phyloP scores from a whole-genome alignment of 202 grass and related monocot species.

The Bolboschoenoplectus hybrid region DNA sequence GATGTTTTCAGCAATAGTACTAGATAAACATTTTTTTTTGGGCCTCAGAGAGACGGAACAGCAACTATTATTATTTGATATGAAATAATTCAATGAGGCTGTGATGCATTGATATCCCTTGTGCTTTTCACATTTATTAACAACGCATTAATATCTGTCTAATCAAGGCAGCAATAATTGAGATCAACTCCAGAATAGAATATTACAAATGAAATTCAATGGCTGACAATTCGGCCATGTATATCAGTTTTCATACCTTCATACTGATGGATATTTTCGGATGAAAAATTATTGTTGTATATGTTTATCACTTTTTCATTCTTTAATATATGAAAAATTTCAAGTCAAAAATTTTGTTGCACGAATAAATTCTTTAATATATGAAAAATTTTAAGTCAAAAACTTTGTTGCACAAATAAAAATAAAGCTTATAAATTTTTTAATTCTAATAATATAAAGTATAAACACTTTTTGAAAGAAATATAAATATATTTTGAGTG shows the following conservation, averaged over 20 bases:
- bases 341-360: no score
- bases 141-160: constrained; percentile 3
- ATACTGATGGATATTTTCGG: not conserved
- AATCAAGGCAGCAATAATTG: constrained; percentile 28
- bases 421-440: no score
- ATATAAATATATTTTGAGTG: no score
- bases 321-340: no score
- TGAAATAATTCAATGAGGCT: constrained; percentile 8
- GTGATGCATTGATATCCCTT: constrained; percentile 11
- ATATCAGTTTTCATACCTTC: not conserved
- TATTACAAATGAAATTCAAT: not conserved
- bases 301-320: no score
- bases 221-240: not conserved
- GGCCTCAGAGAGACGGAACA: not conserved
- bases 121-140: constrained; percentile 29
- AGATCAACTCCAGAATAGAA: constrained; percentile 1
- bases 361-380: no score
- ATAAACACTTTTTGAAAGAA: no score
- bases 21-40: not conserved
- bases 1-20: not conserved
- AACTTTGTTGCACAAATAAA: no score
- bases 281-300: no score
- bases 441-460: no score
- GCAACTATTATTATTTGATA: not conserved
- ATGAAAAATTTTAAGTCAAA: no score